phyloP scores from a whole-genome alignment of 2,329 filamentous ascomycete genomes.

The Scedosporium boydii region DNA sequence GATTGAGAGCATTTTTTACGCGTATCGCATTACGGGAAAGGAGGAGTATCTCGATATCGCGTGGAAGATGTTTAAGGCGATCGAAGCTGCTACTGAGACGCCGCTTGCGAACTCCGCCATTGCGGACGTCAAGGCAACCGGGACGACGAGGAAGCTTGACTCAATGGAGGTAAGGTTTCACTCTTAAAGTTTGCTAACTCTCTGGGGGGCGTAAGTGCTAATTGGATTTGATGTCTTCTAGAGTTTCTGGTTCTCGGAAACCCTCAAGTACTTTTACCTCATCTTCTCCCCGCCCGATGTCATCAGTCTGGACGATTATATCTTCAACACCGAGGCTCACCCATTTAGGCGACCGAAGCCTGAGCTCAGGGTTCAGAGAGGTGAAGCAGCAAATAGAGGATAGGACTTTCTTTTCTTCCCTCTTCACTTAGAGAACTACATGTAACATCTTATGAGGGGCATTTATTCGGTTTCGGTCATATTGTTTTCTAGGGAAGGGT shows the following conservation, averaged over 20 bases:
- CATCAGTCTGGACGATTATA: slow-evolving; percentile 58
- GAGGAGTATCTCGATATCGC: slow-evolving; percentile 37
- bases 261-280: slow-evolving; percentile 66
- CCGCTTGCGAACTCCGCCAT: slow-evolving; percentile 39
- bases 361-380: neutral
- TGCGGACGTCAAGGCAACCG: slow-evolving; percentile 31
- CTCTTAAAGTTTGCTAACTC: neutral
- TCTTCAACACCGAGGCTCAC: slow-evolving; percentile 48
- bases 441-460: neutral
- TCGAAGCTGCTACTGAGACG: slow-evolving; percentile 35
- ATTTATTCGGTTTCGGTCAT: neutral
- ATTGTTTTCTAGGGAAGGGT: neutral
- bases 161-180: slow-evolving; percentile 46
- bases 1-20: slow-evolving; percentile 43
- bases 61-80: slow-evolving; percentile 42
- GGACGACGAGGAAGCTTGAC: slow-evolving; percentile 34
- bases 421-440: neutral
- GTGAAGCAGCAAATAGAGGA: neutral
- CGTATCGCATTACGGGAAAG: slow-evolving; percentile 42
- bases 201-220: slow-evolving; percentile 12
- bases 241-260: slow-evolving; percentile 65
- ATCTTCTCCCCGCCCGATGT: slow-evolving; percentile 57
- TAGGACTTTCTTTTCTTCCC: neutral
- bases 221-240: slow-evolving; percentile 7
- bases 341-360: slow-evolving; percentile 20